Evolutionary conservation across 129 eudicot species (phyloP), one percentile per base, ranked within the genome.

Genomic region (Helichrysum umbraculigerum): DNA sequence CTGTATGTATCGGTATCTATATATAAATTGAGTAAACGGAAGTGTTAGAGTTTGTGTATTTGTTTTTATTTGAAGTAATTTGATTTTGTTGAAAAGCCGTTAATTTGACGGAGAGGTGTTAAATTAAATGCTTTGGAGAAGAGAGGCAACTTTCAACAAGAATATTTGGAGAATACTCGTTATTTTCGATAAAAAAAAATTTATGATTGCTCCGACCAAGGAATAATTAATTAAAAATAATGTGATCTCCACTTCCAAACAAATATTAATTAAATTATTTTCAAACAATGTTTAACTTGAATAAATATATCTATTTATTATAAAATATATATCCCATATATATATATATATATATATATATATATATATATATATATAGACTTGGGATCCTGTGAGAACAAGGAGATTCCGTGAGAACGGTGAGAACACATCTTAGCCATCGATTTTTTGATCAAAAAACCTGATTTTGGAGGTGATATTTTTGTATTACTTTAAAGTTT

Each of bases 161-260:
- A 69, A 80, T 79, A 64, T 79, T 51, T 54, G 74, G 77, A 72
- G 35, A 72, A 65, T 66, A 67, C 59, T 66, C 79, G 79, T 80
- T 47, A 25, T 25, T 52, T 73, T 80, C 75, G 72, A 73, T 68
- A 58, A 19, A 28, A 30, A 30, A 19, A 8, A 0, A 28, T 52
- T 41, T 57, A 14, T 57, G 75, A 67, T 73, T 80, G 68, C 52
- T 66, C 75, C 37, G 29, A 66, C 70, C 29, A 67, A 57, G 5
- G 70, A 80, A 39, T 47, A 47, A 47, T 47, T 12, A 11, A 47
- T 8, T 12, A 47, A 12, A 47, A 14, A 12, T 47, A 14, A 3
- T 47, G 17, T 3, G 1, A 47, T 42, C 50, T 42, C 12, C 50
- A 42, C 50, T 42, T 42, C 50, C 1, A 42, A 42, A 42, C 15